phyloP scores from a whole-genome alignment of 768 basidiomycete genomes.

The Gymnopilus dilepis region DNA sequence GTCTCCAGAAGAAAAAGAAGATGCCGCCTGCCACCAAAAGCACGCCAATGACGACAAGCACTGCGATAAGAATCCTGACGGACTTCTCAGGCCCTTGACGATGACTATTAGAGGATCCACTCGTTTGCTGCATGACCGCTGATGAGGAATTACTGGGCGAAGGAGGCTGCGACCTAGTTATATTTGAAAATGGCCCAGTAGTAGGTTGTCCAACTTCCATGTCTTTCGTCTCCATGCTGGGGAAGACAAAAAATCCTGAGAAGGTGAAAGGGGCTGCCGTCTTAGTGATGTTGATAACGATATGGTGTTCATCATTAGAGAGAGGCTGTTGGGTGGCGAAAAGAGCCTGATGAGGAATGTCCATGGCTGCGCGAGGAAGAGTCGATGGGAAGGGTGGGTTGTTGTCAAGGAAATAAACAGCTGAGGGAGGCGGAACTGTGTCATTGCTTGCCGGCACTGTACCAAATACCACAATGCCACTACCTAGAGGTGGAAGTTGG shows the following conservation, averaged over 20 bases:
- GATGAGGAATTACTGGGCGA: not conserved
- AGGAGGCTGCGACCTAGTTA: not conserved
- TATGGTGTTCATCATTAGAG: slow-evolving; percentile 35
- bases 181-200: not conserved
- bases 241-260: slow-evolving; percentile 44
- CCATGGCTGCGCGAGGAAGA: slow-evolving; percentile 37
- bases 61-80: slow-evolving; percentile 31
- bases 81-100: slow-evolving; percentile 18
- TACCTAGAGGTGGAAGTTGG: slow-evolving; percentile 35
- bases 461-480: slow-evolving; percentile 50
- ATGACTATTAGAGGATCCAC: not conserved
- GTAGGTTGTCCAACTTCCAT: slow-evolving; percentile 18
- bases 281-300: slow-evolving; percentile 44
- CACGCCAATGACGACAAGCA: slow-evolving; percentile 31
- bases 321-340: slow-evolving; percentile 38
- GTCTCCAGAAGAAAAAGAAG: slow-evolving; percentile 17
- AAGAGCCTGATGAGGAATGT: slow-evolving; percentile 46
- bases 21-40: slow-evolving; percentile 22
- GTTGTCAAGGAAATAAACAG: slow-evolving; percentile 45
- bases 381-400: slow-evolving; percentile 37
- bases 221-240: slow-evolving; percentile 22
- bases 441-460: slow-evolving; percentile 46
- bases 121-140: not conserved
- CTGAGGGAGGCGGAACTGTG: slow-evolving; percentile 40
- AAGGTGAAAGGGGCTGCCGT: slow-evolving; percentile 45